These are phyloP conservation scores for Angomonas deanei DNA, from an alignment of 208 protist genomes.

Conservation along the genomic window DNA sequence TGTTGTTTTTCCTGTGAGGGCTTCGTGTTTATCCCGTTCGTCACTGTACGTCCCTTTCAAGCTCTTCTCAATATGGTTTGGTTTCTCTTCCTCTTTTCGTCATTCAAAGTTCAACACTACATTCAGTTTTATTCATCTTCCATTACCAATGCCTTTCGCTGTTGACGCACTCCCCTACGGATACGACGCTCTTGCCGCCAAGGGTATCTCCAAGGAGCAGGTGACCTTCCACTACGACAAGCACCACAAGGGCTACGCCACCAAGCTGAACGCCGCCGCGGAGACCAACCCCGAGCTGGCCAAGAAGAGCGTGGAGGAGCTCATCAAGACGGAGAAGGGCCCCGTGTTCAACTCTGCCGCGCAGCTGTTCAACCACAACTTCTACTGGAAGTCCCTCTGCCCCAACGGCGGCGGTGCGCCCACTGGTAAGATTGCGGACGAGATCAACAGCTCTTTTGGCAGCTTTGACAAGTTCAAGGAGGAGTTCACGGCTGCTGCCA, in stretches of 20 bases:
- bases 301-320: conserved; percentile 72
- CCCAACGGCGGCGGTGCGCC: conserved; percentile 61
- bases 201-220: conserved; percentile 86
- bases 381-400: conserved; percentile 89
- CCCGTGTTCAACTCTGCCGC: conserved; percentile 90
- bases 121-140: not conserved
- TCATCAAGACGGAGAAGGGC: conserved; percentile 79
- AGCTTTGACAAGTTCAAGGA: conserved; percentile 91
- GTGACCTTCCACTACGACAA: conserved; percentile 90
- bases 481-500: conserved; percentile 82
- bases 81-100: not conserved
- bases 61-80: no score
- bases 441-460: conserved; percentile 82
- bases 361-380: conserved; percentile 94
- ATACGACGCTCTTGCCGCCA: conserved; percentile 69
- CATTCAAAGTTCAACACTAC: not conserved
- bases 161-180: conserved; percentile 71
- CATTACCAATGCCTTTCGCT: conserved; percentile 53
- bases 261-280: conserved; percentile 85
- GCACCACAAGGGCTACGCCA: conserved; percentile 89
- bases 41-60: no score
- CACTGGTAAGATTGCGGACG: conserved; percentile 44
- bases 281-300: conserved; percentile 51
- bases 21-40: not conserved
- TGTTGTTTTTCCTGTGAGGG: not conserved